Percentiles rank a stretch among this genome's conserved stretches.
Conservation (phyloP, 768 basidiomycete genomes). For the Psilocybe tampanensis region DNA sequence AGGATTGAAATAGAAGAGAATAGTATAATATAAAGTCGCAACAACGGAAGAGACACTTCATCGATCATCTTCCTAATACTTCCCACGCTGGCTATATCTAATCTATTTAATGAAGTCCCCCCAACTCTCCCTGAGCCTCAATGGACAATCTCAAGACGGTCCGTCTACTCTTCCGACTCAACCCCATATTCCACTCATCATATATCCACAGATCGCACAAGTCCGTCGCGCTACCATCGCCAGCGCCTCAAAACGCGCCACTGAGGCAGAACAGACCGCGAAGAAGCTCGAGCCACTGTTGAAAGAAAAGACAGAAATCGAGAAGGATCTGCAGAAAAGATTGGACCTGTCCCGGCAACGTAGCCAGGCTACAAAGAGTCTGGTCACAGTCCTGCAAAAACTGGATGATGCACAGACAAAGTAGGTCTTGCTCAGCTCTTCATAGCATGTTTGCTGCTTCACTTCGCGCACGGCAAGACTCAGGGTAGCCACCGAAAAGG, state of each 20-base stretch:
- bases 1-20: slow-evolving; percentile 6
- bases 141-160: slow-evolving; percentile 24
- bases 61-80: slow-evolving; percentile 23
- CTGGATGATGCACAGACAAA: slow-evolving; percentile 27
- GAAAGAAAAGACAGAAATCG: slow-evolving; percentile 23
- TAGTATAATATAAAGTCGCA: background rate
- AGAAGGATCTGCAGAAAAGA: slow-evolving; percentile 23
- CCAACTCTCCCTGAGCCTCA: slow-evolving; percentile 2
- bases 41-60: slow-evolving; percentile 18
- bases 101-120: slow-evolving; percentile 13
- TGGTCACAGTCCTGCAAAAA: slow-evolving; percentile 22
- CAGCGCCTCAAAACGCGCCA: slow-evolving; percentile 25
- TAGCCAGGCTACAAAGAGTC: slow-evolving; percentile 20
- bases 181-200: slow-evolving; percentile 5
- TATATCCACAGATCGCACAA: slow-evolving; percentile 21
- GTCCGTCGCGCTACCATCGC: slow-evolving; percentile 25
- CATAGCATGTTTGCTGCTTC: background rate
- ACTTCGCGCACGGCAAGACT: slow-evolving; percentile 13
- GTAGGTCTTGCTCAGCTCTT: slow-evolving; percentile 23
- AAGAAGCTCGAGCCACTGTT: slow-evolving; percentile 19
- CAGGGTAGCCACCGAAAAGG: slow-evolving; percentile 16
- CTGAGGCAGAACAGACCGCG: slow-evolving; percentile 27
- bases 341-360: slow-evolving; percentile 22
- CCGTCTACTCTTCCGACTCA: background rate
- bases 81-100: slow-evolving; percentile 33